Base-by-base conservation (phyloP, 768 basidiomycete species). In the Pisolithus tinctorius region DNA sequence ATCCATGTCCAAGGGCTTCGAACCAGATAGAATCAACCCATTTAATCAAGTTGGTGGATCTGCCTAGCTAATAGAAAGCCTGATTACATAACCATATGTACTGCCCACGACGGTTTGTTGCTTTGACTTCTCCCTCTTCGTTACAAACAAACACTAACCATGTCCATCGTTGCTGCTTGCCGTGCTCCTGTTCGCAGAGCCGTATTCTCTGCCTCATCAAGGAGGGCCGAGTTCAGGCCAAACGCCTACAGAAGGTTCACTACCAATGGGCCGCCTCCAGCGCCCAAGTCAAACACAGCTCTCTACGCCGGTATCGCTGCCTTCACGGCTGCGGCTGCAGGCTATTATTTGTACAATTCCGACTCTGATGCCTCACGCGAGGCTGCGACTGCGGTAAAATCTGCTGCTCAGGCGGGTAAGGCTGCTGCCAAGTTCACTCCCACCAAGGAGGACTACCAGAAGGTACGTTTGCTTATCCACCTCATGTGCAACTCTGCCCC, bases 371-470 rank as follows among this genome's bases (percentile, higher is more conserved):
- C 76, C 9, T 73, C 75, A 4, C 75, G 74, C 60, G 74, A 79
- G 47, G 74, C 80, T 13, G 70, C 70, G 25, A 77, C 81, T 39
- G 76, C 79, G 16, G 63, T 77, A 50, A 87, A 82, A 63, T 80
- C 84, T 6, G 81, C 76, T 13, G 71, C 75, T 4, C 84, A 89
- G 70, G 61, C 73, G 23, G 77, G 75, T 13, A 88, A 84, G 64
- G 81, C 73, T 51, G 80, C 75, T 31, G 73, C 79, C 39, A 86
- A 87, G 53, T 84, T 92, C 65, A 78, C 79, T 11, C 87, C 88
- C 20, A 76, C 82, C 37, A 82, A 86, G 71, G 83, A 83, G 48
- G 94, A 96, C 63, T 96, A 94, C 65, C 87, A 91, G 68, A 93
- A 95, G 80, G 88, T 84, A 30, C 9, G 69, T 51, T 1, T 16